phyloP scores from a whole-genome alignment of 1,284 basidiomycete species.

The Puccinia novopanici region DNA sequence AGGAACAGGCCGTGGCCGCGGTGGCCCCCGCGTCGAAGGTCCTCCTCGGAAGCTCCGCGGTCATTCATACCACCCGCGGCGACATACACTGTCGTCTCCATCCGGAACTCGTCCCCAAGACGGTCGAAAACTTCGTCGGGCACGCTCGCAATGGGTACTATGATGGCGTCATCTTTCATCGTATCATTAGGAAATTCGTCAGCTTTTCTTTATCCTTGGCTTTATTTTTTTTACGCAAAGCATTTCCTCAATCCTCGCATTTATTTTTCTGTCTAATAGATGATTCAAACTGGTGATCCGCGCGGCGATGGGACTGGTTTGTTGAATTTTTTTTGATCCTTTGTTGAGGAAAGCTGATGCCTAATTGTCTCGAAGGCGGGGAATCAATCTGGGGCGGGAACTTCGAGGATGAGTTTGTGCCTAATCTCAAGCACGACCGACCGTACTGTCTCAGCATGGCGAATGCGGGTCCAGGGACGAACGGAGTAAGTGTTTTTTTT shows the following conservation, averaged over 20 bases:
- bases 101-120: constrained; percentile 85
- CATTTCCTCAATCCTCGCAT: background rate
- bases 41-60: constrained; percentile 70
- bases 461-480: constrained; percentile 91
- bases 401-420: constrained; percentile 93
- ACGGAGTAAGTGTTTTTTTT: constrained; percentile 63
- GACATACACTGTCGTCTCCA: constrained; percentile 85
- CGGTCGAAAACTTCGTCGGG: constrained; percentile 96
- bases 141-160: constrained; percentile 90
- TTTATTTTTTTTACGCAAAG: background rate
- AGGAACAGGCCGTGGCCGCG: constrained; percentile 87
- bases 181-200: constrained; percentile 92
- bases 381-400: constrained; percentile 89
- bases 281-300: constrained; percentile 98
- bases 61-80: constrained; percentile 91
- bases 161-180: constrained; percentile 92
- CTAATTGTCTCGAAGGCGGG: constrained; percentile 65
- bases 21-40: constrained; percentile 65
- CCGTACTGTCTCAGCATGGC: constrained; percentile 99
- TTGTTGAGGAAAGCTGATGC: background rate
- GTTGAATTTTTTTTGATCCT: background rate
- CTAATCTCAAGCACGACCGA: constrained; percentile 83
- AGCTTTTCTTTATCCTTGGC: constrained; percentile 53
- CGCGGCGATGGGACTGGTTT: constrained; percentile 85
- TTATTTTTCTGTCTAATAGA: constrained; percentile 60